Base-by-base conservation (phyloP, 140 eudicot genomes). In the Stevia rebaudiana region DNA sequence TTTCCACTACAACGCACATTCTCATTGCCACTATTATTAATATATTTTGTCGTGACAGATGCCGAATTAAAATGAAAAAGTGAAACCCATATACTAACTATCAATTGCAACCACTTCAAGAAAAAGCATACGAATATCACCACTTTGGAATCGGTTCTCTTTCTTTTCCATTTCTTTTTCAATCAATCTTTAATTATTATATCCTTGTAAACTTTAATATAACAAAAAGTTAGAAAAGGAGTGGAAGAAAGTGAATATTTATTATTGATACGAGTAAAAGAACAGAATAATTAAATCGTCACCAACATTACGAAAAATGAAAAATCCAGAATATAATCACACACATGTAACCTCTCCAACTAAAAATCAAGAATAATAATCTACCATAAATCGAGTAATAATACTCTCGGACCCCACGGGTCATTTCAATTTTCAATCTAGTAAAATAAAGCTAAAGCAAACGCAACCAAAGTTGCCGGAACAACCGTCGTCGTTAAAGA, bases 251-350 rank as follows among this genome's bases (percentile, higher is more conserved):
- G 57, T 62, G 55, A 24, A 63, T 22, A 35, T 69, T 62, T 23
- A 35, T 69, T 69, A 76, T 76, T 76, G n/a, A 69, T 63, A 63
- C 72, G 72, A 75, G 68, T 68, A 40, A 74, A 75, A 3, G 63
- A 68, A 30, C 19, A 60, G 46, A 54, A 18, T 42, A 4, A 28
- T 28, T 28, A 53, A 57, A 64, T 75, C 71, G 75, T 40, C 51
- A 68, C 79, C 68, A 61, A 68, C 71, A 68, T 30, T 8, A 65
- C 55, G 7, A 67, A 67, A 74, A 67, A 49, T 50, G 7, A 67
- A 67, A 74, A 67, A 49, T 50, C 36, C 74, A 67, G 31, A 67
- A 59, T 50, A 3, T 33, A 63, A 76, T 62, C 76, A 63, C 80
- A 49, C 77, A 70, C 71, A 28, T 28, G 33, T 28, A 28, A 28